phyloP scores from a whole-genome alignment of 768 basidiomycete genomes.

The Galerina sulciceps region DNA sequence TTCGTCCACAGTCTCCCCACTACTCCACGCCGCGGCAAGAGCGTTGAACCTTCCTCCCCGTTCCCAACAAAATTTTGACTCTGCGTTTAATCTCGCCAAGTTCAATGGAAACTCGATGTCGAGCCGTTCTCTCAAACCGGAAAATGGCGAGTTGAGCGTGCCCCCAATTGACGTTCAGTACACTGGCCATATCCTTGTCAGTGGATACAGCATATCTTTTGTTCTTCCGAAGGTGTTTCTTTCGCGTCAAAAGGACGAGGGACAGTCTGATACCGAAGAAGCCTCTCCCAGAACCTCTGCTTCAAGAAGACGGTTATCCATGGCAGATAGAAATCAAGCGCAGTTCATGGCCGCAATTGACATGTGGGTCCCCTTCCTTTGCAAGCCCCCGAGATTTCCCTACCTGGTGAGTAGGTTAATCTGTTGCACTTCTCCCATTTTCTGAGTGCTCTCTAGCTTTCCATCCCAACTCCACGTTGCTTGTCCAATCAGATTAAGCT shows the following conservation, averaged over 20 bases:
- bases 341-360: slow-evolving; percentile 86
- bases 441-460: slow-evolving; percentile 49
- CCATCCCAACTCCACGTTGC: slow-evolving; percentile 79
- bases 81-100: slow-evolving; percentile 52
- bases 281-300: slow-evolving; percentile 30
- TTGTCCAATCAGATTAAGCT: slow-evolving; percentile 76
- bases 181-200: slow-evolving; percentile 77
- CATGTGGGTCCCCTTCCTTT: slow-evolving; percentile 72
- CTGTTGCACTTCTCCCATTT: not conserved
- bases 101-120: slow-evolving; percentile 35
- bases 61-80: slow-evolving; percentile 61
- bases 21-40: slow-evolving; percentile 69
- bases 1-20: slow-evolving; percentile 62
- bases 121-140: slow-evolving; percentile 40
- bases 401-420: slow-evolving; percentile 56
- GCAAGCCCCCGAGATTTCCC: slow-evolving; percentile 72
- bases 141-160: slow-evolving; percentile 32
- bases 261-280: slow-evolving; percentile 30
- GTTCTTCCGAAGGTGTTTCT: slow-evolving; percentile 73
- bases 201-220: slow-evolving; percentile 76
- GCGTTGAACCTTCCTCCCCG: slow-evolving; percentile 69
- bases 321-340: slow-evolving; percentile 61
- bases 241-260: slow-evolving; percentile 26
- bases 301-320: slow-evolving; percentile 53
- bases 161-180: slow-evolving; percentile 67